These are phyloP conservation scores for Endothia cerciana DNA, from an alignment of 2,329 filamentous ascomycete genomes.

Conservation along the genomic window DNA sequence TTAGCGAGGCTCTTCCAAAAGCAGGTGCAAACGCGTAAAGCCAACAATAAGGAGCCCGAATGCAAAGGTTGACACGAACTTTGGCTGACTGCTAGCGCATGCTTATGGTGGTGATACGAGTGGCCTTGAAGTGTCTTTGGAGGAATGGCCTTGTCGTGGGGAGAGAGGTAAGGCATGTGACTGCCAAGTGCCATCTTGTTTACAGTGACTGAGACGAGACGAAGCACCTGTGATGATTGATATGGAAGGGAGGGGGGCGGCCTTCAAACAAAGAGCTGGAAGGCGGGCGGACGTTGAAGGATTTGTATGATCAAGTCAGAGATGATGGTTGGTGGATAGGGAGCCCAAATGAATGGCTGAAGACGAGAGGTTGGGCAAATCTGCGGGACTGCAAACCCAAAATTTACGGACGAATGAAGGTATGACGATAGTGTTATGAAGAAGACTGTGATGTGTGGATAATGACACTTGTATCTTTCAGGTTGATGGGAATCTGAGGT, in stretches of 20 bases:
- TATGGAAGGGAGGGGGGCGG: background rate
- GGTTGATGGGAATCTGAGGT: background rate
- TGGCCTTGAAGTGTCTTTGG: conserved; percentile 23
- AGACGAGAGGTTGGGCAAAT: background rate
- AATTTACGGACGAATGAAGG: background rate
- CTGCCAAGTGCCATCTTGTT: conserved; percentile 23
- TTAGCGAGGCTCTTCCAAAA: background rate
- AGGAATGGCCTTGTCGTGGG: conserved; percentile 26
- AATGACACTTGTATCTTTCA: background rate
- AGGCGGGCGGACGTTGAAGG: background rate
- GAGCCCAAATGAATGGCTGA: background rate
- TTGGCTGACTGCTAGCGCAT: background rate
- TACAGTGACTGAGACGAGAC: background rate
- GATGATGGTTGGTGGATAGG: background rate
- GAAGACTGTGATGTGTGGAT: background rate
- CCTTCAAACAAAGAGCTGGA: background rate
- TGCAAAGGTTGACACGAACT: conserved; percentile 5
- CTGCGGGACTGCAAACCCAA: background rate
- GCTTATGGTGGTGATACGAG: conserved; percentile 27
- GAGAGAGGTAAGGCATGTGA: conserved; percentile 19
- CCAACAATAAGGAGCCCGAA: background rate
- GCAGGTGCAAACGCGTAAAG: background rate
- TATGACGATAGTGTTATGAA: conserved; percentile 8
- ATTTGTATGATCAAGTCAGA: background rate
- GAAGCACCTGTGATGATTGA: background rate